Evolutionary conservation across 371 early-diverging fungal species (phyloP).

Genomic region (Blakeslea trispora): DNA sequence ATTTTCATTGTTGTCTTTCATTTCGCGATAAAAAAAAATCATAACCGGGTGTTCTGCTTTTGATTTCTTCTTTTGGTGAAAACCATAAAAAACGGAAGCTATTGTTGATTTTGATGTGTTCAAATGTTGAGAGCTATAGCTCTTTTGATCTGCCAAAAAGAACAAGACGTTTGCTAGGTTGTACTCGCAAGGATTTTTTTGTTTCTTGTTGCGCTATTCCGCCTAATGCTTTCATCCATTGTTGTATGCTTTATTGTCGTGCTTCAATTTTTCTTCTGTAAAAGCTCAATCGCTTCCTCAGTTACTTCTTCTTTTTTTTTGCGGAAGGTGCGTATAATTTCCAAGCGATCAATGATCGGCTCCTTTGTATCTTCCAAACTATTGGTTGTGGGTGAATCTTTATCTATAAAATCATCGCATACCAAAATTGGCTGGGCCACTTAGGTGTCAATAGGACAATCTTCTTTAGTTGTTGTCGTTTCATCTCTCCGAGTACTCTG

Average conservation of each 20-base stretch:
- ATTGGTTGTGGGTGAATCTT: conserved; percentile 3
- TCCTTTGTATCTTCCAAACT: conserved; percentile 1
- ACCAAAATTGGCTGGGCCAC: conserved; percentile 32
- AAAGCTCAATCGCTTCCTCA: neutral
- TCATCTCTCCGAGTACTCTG: conserved; percentile 21
- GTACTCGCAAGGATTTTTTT: neutral
- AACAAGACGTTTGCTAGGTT: neutral
- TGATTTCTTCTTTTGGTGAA: conserved; percentile 6
- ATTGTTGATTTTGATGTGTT: conserved; percentile 14
- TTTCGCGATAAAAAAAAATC: conserved; percentile 12
- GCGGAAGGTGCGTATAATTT: conserved; percentile 13
- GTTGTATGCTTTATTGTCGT: conserved; percentile 17
- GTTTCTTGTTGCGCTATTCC: conserved; percentile 7
- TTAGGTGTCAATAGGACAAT: conserved; percentile 27
- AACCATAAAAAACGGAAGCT: conserved; percentile 4
- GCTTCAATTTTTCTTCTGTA: conserved; percentile 1
- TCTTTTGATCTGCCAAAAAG: conserved; percentile 1
- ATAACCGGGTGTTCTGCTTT: conserved; percentile 2
- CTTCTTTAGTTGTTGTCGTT: conserved; percentile 7
- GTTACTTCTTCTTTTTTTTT: conserved; percentile 7
- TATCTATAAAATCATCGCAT: conserved; percentile 12
- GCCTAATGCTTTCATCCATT: conserved; percentile 12
- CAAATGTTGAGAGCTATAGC: conserved; percentile 1
- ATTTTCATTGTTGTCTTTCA: neutral
- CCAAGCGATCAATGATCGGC: conserved; percentile 22